These are phyloP conservation scores for Leccinum pachyderme DNA, from an alignment of 1,284 basidiomycete species.

Conservation along the genomic window DNA sequence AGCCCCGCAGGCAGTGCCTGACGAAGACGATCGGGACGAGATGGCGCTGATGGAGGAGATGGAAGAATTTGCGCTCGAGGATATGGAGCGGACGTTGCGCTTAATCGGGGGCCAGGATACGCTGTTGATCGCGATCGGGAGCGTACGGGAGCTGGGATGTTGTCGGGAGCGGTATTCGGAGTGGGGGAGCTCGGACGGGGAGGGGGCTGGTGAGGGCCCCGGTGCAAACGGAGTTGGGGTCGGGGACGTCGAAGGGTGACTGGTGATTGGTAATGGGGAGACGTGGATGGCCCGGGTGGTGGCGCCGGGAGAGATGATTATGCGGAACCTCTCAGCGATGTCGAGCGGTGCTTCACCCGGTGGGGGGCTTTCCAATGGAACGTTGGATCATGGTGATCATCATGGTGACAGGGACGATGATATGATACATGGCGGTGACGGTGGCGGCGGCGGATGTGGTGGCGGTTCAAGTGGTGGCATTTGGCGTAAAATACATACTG, in stretches of 20 bases:
- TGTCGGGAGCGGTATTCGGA: constrained; percentile 34
- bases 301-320: not conserved
- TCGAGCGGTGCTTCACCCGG: not conserved
- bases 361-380: not conserved
- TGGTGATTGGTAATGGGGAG: too few species aligned
- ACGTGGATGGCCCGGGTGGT: not conserved
- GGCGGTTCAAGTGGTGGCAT: not conserved
- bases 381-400: not conserved
- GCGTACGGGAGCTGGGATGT: constrained; percentile 63
- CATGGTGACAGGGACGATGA: not conserved
- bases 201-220: constrained; percentile 33
- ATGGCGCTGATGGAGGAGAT: constrained; percentile 50
- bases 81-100: constrained; percentile 62
- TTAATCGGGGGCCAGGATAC: constrained; percentile 57
- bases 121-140: constrained; percentile 63
- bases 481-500: too few species aligned
- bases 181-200: constrained; percentile 40
- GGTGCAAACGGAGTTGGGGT: not conserved
- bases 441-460: not conserved
- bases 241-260: too few species aligned
- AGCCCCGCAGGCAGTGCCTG: constrained; percentile 21
- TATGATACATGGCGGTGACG: not conserved
- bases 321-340: not conserved
- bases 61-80: constrained; percentile 71
- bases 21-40: constrained; percentile 41